Base-by-base conservation (phyloP, 1,284 basidiomycete genomes). In the Ganoderma meredithae region DNA sequence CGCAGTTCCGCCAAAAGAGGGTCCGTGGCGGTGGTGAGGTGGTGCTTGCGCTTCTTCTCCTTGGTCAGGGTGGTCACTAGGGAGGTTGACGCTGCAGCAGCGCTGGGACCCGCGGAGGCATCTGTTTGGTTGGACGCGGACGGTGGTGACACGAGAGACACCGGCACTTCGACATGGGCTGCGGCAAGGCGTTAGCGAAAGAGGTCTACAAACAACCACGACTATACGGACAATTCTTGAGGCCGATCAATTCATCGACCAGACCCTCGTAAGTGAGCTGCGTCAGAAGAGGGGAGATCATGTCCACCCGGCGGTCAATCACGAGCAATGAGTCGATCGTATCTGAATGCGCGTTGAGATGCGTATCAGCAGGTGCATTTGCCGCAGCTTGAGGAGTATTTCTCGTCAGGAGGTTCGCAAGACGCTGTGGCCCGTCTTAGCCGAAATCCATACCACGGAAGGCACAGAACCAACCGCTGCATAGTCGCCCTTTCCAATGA, bases 261-360 rank as follows among this genome's bases (percentile, higher is more conserved):
- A 99, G 90, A 19, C 98, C 98, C 78, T 98, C 93, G 76, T 99
- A 99, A 0, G 98, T 99, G 65, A 99, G 83, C 77, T 99, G 97
- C 1, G 97, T 99, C 59, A 97, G 90, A 64, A 99, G 85, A 1
- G 97, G 96, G 0, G 97, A 98, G 64, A 98, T 91, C 90, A 98
- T 94, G 78, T 99, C 98, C n/a, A 95, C 90, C 55, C 91, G 88
- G 62, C 98, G 89, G 79, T 99, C 98, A 66, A 99, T 76, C 53
- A 99, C 87, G 72, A 99, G 90, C 67, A 99, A 82, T 25, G 90
- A 92, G 78, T 99, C 98, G 65, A 99, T 87, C 71, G 85, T 88
- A 39, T 87, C 85, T 0, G 88, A 85, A 12, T 73, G 66, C 10
- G 83, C 76, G 43, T 82, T 77, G 15, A 83, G 77, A 10, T 82